A percentile compares a stretch with the other conserved stretches of the same genome.
Evolutionary conservation across 352 stramenopile species (phyloP).

Genomic region (Globisporangium heterothallicum): DNA sequence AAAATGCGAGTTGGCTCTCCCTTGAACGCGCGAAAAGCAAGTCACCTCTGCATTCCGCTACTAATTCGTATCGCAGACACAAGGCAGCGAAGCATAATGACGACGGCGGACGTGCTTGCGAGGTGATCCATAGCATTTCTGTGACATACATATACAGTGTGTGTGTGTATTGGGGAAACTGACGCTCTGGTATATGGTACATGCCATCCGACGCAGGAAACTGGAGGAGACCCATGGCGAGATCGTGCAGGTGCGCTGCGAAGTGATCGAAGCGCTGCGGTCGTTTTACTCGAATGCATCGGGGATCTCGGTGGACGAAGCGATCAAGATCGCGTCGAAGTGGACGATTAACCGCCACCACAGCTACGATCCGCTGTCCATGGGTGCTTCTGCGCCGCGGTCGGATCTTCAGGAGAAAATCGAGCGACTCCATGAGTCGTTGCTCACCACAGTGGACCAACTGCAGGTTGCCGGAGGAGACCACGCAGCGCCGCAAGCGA

Average conservation of each 20-base stretch:
- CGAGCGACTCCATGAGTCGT: constrained; percentile 26
- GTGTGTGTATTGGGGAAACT: background rate
- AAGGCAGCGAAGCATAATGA: constrained; percentile 10
- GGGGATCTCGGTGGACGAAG: constrained; percentile 52
- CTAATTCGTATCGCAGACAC: no score
- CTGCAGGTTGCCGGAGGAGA: constrained; percentile 35
- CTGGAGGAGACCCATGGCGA: constrained; percentile 63
- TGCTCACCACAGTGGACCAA: constrained; percentile 43
- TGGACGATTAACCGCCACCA: constrained; percentile 23
- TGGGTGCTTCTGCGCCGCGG: constrained; percentile 1
- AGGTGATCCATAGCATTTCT: constrained; percentile 1
- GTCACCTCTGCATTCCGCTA: constrained; percentile 1
- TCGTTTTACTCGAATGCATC: constrained; percentile 59
- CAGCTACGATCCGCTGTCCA: constrained; percentile 3
- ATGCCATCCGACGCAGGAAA: constrained; percentile 26
- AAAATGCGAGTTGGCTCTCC: no score
- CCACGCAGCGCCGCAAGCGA: constrained; percentile 19
- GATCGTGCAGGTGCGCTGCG: constrained; percentile 42
- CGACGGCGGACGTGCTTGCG: constrained; percentile 19
- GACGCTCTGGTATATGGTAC: background rate
- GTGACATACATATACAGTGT: background rate
- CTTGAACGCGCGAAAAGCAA: no score
- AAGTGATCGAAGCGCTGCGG: constrained; percentile 57
- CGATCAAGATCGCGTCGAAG: constrained; percentile 45
- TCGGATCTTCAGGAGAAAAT: constrained; percentile 55